A percentile compares a stretch with the other conserved stretches of the same genome.
Conservation (phyloP, 352 stramenopile species). For the Elongisporangium anandrum region DNA sequence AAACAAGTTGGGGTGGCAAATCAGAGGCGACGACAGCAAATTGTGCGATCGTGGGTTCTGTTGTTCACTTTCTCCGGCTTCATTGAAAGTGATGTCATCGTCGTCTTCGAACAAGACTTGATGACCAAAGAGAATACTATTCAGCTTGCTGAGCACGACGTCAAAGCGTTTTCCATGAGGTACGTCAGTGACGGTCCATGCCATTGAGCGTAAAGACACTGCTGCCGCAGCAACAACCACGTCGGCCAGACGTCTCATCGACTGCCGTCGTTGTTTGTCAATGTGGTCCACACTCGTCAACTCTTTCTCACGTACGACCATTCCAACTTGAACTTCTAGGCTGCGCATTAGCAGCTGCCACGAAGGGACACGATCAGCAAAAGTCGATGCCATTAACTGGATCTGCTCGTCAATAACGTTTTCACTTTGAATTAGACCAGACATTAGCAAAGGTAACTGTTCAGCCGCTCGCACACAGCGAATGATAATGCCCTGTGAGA, state of each 20-base stretch:
- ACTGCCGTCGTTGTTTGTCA: conserved; percentile 45
- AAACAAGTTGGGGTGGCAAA: conserved; percentile 47
- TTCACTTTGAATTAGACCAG: conserved; percentile 36
- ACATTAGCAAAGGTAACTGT: conserved; percentile 48
- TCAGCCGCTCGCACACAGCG: conserved; percentile 35
- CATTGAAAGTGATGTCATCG: conserved; percentile 17
- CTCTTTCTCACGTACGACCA: conserved; percentile 39
- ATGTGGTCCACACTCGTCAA: conserved; percentile 23
- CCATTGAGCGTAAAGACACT: conserved; percentile 32
- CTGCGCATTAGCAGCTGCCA: conserved; percentile 60
- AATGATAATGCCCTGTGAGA: conserved; percentile 50
- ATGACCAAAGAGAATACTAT: conserved; percentile 65
- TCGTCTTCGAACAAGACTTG: conserved; percentile 72
- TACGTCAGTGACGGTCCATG: conserved; percentile 37
- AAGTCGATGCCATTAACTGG: conserved; percentile 36
- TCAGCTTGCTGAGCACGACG: conserved; percentile 36
- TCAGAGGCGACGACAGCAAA: conserved; percentile 25
- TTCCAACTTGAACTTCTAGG: conserved; percentile 50
- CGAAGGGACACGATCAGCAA: conserved; percentile 30
- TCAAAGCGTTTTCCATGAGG: conserved; percentile 40
- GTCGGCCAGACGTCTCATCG: conserved; percentile 52
- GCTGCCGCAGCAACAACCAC: conserved; percentile 33
- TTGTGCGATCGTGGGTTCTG: neutral
- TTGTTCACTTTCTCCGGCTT: neutral
- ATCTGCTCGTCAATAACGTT: conserved; percentile 43